A percentile compares a stretch with the other conserved stretches of the same genome.
These are phyloP conservation scores for Saccharomycopsis malanga DNA, from an alignment of 805 yeast species.

Conservation along the genomic window DNA sequence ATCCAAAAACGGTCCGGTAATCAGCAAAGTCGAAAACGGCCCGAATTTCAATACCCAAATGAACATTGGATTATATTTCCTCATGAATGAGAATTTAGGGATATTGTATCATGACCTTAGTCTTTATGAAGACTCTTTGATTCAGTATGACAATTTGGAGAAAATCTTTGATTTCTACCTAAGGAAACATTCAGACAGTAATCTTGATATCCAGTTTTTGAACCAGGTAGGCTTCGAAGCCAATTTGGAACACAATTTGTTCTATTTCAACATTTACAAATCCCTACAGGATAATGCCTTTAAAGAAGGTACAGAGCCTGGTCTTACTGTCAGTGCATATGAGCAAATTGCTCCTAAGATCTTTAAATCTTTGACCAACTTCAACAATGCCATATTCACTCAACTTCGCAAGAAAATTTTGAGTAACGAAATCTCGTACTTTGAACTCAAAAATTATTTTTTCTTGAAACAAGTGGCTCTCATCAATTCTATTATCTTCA, in stretches of 20 bases:
- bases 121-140: constrained; percentile 53
- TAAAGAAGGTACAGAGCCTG: not conserved
- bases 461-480: constrained; percentile 34
- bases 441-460: constrained; percentile 29
- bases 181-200: constrained; percentile 7
- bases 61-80: constrained; percentile 39
- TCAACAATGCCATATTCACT: constrained; percentile 15
- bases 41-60: constrained; percentile 32
- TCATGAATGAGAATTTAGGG: constrained; percentile 45
- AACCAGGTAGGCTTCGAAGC: constrained; percentile 18
- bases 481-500: constrained; percentile 29
- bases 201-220: constrained; percentile 4
- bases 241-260: constrained; percentile 13
- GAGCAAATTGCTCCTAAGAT: constrained; percentile 17
- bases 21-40: constrained; percentile 3
- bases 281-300: constrained; percentile 14
- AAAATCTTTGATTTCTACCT: constrained; percentile 26
- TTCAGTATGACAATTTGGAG: constrained; percentile 42
- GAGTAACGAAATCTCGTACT: constrained; percentile 17
- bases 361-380: constrained; percentile 13
- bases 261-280: constrained; percentile 19
- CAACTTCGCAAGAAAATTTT: constrained; percentile 12
- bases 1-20: not conserved
- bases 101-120: constrained; percentile 47
- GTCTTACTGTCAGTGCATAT: constrained; percentile 7